Base-by-base conservation (phyloP, 495 filamentous ascomycete genomes). In the Aspergillus kassunensis region DNA sequence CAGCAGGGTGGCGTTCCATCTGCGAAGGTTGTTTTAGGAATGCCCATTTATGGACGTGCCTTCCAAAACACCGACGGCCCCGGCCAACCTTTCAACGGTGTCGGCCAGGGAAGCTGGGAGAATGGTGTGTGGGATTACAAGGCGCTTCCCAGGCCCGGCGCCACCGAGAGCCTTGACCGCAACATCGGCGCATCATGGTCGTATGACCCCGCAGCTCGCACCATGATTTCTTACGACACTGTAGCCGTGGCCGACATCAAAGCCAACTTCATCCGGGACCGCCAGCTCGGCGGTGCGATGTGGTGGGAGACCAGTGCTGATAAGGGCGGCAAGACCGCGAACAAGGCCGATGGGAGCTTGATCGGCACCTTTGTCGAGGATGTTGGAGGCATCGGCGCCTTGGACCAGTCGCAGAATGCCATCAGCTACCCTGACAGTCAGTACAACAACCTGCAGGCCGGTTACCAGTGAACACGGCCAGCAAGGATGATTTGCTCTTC, bases 221-320 rank as follows among this genome's bases (percentile, higher is more conserved):
- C 83, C 49, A 82, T 96, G 77, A 71, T 97, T 25, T 80, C 79
- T 25, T 97, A 91, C 63, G 92, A 97, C 54, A 87, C 75, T 16
- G 72, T 82, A 5, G 67, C 70, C 15, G 80, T 83, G 55, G 82
- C 77, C 3, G 60, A 70, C 19, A 53, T 66, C 45, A 97, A 97
- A 70, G 80, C 79, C 9, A 58, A 74, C 24, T 97, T 85, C 54
- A 79, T 96, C 44, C 69, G 70, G 54, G 46, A 76, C 10, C 77
- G 76, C 25, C 74, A 78, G 25, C 78, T 96, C 6, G 91, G 88
- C 20, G 91, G 93, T 12, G 87, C 81, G 0, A 95, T 97, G 83
- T 97, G 89, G 81, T 97, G 92, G 93, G 92, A 97, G 71, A 85
- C 82, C 29, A 90, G 85, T 61, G 87, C 84, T 44, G 92, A 97